phyloP scores from a whole-genome alignment of 352 stramenopile species.

The Aphanomyces stellatus region DNA sequence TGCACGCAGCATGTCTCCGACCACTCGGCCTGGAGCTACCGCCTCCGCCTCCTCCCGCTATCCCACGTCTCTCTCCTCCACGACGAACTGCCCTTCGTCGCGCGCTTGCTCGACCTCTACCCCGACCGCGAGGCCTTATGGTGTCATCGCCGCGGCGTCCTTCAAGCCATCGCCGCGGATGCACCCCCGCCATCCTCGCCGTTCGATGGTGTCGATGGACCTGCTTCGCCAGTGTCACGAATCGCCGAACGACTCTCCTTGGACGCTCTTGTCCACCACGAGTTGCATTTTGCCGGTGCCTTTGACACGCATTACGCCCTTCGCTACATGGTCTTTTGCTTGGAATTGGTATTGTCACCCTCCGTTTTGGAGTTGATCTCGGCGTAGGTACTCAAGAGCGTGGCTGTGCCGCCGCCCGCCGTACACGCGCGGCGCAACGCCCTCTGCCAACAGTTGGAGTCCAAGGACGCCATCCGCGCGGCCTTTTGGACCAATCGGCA shows the following conservation, averaged over 20 bases:
- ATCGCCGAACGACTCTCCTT: background rate
- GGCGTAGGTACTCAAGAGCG: background rate
- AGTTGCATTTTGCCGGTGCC: background rate
- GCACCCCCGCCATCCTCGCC: background rate
- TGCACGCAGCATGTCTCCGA: constrained; percentile 60
- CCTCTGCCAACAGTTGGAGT: background rate
- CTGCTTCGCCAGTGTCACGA: background rate
- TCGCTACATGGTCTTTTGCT: background rate
- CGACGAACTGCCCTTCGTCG: constrained; percentile 44
- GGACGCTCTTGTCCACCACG: background rate
- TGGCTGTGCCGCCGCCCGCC: too few species aligned
- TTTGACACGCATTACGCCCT: background rate
- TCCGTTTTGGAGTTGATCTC: too few species aligned
- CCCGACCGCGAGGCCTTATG: constrained; percentile 56
- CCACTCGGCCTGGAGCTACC: constrained; percentile 75
- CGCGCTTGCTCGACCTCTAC: constrained; percentile 39
- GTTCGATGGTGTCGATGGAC: background rate
- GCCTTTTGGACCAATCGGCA: background rate
- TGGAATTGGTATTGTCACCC: background rate
- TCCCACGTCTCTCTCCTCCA: constrained; percentile 24
- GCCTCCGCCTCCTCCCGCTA: constrained; percentile 39
- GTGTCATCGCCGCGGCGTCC: constrained; percentile 66
- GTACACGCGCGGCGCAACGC: background rate
- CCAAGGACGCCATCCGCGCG: background rate
- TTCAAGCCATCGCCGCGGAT: constrained; percentile 23